phyloP scores from a whole-genome alignment of 2,329 filamentous ascomycete genomes.

The Colletotrichum shisoi region DNA sequence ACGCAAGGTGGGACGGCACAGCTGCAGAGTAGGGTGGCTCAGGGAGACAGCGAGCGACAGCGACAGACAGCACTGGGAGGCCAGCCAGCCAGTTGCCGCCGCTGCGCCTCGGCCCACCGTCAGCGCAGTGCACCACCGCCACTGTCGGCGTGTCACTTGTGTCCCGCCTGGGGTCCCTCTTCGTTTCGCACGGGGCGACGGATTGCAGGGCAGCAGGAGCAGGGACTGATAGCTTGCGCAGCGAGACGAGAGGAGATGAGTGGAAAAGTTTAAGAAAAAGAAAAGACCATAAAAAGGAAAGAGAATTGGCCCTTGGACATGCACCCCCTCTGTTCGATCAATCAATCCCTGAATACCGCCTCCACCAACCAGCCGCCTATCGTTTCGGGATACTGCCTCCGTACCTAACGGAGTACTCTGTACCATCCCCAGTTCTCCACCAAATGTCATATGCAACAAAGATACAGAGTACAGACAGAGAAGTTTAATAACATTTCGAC shows the following conservation, averaged over 20 bases:
- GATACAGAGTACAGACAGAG: too few species aligned
- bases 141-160: background rate
- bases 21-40: conserved; percentile 18
- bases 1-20: conserved; percentile 20
- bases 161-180: background rate
- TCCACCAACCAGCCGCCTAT: conserved; percentile 24
- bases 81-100: conserved; percentile 10
- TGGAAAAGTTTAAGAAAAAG: too few species aligned
- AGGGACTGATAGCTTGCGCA: background rate
- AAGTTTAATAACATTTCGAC: too few species aligned
- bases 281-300: too few species aligned
- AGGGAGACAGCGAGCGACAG: background rate
- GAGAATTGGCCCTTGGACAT: conserved; percentile 20
- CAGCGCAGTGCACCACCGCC: conserved; percentile 14
- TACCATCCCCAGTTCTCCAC: too few species aligned
- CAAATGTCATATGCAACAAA: too few species aligned
- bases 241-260: conserved; percentile 1
- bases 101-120: conserved; percentile 23
- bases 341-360: background rate
- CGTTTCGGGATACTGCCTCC: background rate
- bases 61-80: background rate
- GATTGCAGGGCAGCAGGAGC: background rate
- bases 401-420: too few species aligned
- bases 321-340: too few species aligned
- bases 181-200: conserved; percentile 5